These are phyloP conservation scores for Papiliotrema nemorosa DNA, from an alignment of 1,284 basidiomycete species.

Conservation along the genomic window DNA sequence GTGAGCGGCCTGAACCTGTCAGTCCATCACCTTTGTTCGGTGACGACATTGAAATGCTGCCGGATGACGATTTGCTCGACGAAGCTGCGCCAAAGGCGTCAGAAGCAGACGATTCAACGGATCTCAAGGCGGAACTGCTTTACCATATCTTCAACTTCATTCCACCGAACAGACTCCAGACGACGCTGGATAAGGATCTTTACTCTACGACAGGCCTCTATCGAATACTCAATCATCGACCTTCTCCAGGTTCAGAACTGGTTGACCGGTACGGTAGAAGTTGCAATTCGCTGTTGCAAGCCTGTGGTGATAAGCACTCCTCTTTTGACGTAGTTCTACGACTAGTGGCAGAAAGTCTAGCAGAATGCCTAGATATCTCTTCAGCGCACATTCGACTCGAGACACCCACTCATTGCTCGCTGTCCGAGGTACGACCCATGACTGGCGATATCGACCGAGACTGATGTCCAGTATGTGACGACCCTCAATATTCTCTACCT, in stretches of 20 bases:
- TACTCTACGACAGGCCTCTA: constrained; percentile 24
- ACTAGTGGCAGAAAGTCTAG: not conserved
- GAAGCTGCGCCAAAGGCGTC: not conserved
- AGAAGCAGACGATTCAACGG: not conserved
- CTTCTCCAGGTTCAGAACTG: constrained; percentile 3
- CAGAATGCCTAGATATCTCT: not conserved
- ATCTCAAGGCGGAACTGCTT: constrained; percentile 10
- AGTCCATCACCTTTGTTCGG: too few species aligned
- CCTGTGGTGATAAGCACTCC: constrained; percentile 15
- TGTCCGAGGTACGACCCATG: too few species aligned
- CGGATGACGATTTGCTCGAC: not conserved
- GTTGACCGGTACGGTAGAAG: constrained; percentile 4
- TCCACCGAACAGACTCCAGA: constrained; percentile 17
- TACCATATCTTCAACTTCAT: constrained; percentile 35
- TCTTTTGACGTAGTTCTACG: constrained; percentile 11
- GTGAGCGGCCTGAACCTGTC: not conserved
- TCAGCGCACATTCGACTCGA: not conserved
- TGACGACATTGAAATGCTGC: not conserved
- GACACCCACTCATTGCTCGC: too few species aligned
- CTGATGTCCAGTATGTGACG: constrained; percentile 4
- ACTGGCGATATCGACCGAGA: too few species aligned
- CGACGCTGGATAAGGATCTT: not conserved
- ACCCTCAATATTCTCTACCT: not conserved
- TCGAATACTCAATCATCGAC: constrained; percentile 25
- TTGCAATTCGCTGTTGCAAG: constrained; percentile 13